phyloP scores from a whole-genome alignment of 148 eudicot species.

The Euryodendron excelsum region DNA sequence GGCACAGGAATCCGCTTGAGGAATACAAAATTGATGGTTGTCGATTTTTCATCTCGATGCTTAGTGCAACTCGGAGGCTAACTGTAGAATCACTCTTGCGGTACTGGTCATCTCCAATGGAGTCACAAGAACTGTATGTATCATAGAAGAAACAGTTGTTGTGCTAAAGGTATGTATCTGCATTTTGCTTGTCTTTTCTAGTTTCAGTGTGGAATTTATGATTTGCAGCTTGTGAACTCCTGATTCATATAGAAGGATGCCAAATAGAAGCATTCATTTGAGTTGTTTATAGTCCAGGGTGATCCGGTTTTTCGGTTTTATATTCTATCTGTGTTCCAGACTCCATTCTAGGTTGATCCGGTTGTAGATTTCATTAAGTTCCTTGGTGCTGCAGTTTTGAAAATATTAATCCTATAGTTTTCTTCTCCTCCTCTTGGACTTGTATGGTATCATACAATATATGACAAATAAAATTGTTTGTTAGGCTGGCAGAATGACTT shows the following conservation, averaged over 20 bases:
- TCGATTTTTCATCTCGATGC: constrained; percentile 96
- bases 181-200: no score
- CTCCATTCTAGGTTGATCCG: background rate
- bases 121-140: constrained; percentile 55
- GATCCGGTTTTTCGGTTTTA: background rate
- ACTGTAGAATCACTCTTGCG: constrained; percentile 82
- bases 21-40: constrained; percentile 98
- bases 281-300: background rate
- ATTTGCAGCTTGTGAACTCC: background rate
- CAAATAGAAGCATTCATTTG: background rate
- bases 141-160: constrained; percentile 14
- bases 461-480: background rate
- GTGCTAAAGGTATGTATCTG: background rate
- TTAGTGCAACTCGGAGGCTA: constrained; percentile 82
- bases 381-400: background rate
- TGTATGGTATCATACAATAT: background rate
- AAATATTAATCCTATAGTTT: background rate
- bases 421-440: background rate
- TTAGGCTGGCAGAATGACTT: background rate
- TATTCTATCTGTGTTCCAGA: background rate
- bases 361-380: background rate
- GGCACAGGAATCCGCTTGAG: constrained; percentile 96
- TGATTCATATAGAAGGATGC: background rate
- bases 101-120: constrained; percentile 90
- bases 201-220: background rate